Conservation (phyloP, 495 filamentous ascomycete genomes). For the Aspergillus campestris region DNA sequence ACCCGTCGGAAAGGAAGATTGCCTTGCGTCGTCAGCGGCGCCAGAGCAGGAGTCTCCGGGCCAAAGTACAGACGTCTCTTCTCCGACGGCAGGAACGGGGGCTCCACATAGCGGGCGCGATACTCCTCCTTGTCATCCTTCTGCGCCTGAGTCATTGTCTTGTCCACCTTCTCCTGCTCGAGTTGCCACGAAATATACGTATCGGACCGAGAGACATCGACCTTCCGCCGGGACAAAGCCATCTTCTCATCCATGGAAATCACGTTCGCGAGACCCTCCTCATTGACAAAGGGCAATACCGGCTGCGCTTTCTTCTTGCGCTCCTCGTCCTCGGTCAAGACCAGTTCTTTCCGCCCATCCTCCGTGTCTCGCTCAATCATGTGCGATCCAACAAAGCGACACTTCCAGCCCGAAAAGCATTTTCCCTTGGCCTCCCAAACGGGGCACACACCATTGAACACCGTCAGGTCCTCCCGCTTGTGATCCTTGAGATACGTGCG, state of each 20-base stretch:
- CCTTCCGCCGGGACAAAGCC: slow-evolving; percentile 57
- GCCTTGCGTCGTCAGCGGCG: slow-evolving; percentile 89
- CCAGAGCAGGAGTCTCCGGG: slow-evolving; percentile 81
- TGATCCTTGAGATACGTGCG: slow-evolving; percentile 76
- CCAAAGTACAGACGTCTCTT: slow-evolving; percentile 91
- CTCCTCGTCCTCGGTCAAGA: slow-evolving; percentile 53
- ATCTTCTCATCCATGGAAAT: slow-evolving; percentile 57
- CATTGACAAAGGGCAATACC: slow-evolving; percentile 26
- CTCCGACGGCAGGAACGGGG: slow-evolving; percentile 82
- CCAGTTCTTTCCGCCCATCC: slow-evolving; percentile 74
- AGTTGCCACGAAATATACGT: slow-evolving; percentile 58
- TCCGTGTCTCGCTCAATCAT: slow-evolving; percentile 62
- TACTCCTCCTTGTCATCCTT: slow-evolving; percentile 51
- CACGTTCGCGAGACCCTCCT: slow-evolving; percentile 68
- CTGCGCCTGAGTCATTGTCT: not conserved
- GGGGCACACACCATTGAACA: slow-evolving; percentile 68
- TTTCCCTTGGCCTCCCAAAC: slow-evolving; percentile 66
- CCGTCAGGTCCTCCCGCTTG: slow-evolving; percentile 68
- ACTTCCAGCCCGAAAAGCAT: slow-evolving; percentile 84
- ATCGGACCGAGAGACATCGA: slow-evolving; percentile 61
- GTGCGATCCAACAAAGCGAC: slow-evolving; percentile 78
- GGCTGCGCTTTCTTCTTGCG: slow-evolving; percentile 33
- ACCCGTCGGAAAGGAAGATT: slow-evolving; percentile 92
- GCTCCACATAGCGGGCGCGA: slow-evolving; percentile 69
- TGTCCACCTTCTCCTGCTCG: slow-evolving; percentile 24